A percentile compares a stretch with the other conserved stretches of the same genome.
These are phyloP conservation scores for Apiospora pterosperma DNA, from an alignment of 2,329 filamentous ascomycete species.

Conservation along the genomic window DNA sequence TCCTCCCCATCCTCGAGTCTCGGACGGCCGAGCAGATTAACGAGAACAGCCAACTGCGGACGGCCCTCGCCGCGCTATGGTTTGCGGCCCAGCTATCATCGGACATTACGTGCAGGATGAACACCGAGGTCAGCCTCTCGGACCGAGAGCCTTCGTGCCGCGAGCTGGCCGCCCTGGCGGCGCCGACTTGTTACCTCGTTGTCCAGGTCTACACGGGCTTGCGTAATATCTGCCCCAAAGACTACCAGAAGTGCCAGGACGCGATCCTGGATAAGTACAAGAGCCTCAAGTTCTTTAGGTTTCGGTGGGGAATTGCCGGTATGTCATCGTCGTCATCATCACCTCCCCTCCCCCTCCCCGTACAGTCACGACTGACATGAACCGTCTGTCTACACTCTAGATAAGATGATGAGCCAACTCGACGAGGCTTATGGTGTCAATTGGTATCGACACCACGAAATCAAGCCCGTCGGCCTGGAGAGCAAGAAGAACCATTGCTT, in stretches of 20 bases:
- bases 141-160: conserved; percentile 10
- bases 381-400: conserved; percentile 11
- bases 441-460: conserved; percentile 11
- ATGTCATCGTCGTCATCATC: conserved; percentile 5
- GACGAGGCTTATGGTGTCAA: conserved; percentile 22
- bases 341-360: background rate
- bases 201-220: conserved; percentile 23
- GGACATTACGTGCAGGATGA: conserved; percentile 30
- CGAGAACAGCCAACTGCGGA: conserved; percentile 17
- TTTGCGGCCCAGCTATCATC: conserved; percentile 31
- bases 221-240: conserved; percentile 26
- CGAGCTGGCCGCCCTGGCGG: conserved; percentile 24
- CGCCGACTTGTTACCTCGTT: conserved; percentile 29
- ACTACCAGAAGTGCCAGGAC: conserved; percentile 20
- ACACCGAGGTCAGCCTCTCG: conserved; percentile 17
- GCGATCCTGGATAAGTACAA: conserved; percentile 30
- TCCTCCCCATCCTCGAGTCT: conserved; percentile 24
- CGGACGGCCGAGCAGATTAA: conserved; percentile 11
- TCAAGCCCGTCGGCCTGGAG: background rate
- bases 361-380: background rate
- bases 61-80: conserved; percentile 25
- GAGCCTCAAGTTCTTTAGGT: conserved; percentile 28
- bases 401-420: conserved; percentile 29
- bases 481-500: background rate
- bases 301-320: conserved; percentile 31